Evolutionary conservation across 306 rosid species (phyloP), one percentile per base, ranked within the genome.

Genomic region (Macrotyloma uniflorum): DNA sequence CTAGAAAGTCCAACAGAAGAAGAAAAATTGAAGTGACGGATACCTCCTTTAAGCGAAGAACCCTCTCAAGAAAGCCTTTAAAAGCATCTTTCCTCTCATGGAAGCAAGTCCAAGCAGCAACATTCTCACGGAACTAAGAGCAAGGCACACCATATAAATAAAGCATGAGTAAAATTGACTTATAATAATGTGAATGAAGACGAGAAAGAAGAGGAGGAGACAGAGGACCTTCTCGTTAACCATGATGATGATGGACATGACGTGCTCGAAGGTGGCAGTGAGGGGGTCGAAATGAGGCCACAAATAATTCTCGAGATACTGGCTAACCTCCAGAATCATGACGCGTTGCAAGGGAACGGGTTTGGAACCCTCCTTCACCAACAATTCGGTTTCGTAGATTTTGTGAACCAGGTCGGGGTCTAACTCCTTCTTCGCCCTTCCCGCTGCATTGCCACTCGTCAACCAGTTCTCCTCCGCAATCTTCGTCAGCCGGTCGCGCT

Each of bases 91-190:
- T 93, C 71, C 85, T 87, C 67, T 93, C 95, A 70, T 95, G 83
- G 87, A 91, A 95, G 78, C 99, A 93, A 32, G 81, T 90, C 99
- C 99, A 95, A 70, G 99, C 98, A 16, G 91, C 93, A 42, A 95
- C 96, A 79, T 95, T 95, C 82, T 93, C 99, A 33, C 98, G 89
- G 74, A 95, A 95, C 99, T 95, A 92, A 85, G 73, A 70, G 71
- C n/a, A 75, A 70, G 68, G 19, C 49, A 30, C 5, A 50, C 19
- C 72, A 38, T 42, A 42, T 38, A 38, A 38, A 11, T 11, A 42
- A 42, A 12, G 5, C 6, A 53, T 5, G 36, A 42, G 53, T 22
- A 2, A 47, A 47, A 59, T 32, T 57, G 11, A 32, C 0, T 8
- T 11, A 28, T 3, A 13, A 54, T 3, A 42, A 26, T 1, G 26